These are phyloP conservation scores for Pleurotus salmoneostramineus DNA, from an alignment of 768 basidiomycete genomes.

Conservation along the genomic window DNA sequence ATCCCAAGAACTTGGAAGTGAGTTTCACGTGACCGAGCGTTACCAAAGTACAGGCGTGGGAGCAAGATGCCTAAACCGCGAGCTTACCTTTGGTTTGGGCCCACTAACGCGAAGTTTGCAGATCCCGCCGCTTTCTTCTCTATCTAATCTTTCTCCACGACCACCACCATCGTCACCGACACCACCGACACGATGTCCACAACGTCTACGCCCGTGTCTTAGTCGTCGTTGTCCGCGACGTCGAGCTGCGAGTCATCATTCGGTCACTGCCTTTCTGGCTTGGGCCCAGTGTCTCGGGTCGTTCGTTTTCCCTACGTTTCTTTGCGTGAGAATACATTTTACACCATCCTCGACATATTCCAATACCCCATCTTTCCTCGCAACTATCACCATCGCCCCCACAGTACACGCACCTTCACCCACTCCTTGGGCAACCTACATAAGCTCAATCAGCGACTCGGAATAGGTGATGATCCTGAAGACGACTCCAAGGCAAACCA, in stretches of 20 bases:
- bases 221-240: too few relatives aligned
- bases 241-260: constrained; percentile 2
- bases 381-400: constrained; percentile 8
- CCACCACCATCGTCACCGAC: too few relatives aligned
- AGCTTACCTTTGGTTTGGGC: constrained; percentile 1
- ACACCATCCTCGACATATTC: background rate
- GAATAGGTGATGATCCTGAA: constrained; percentile 59
- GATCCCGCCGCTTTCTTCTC: too few relatives aligned
- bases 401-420: background rate
- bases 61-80: background rate
- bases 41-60: constrained; percentile 5
- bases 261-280: constrained; percentile 15
- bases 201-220: too few relatives aligned
- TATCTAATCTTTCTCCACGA: too few relatives aligned
- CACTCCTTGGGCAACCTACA: too few relatives aligned
- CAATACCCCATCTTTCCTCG: background rate
- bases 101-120: too few relatives aligned
- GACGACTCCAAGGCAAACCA: constrained; percentile 42
- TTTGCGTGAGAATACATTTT: constrained; percentile 1
- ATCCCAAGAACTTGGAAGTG: constrained; percentile 5
- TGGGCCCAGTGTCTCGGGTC: constrained; percentile 40
- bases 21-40: background rate
- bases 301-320: constrained; percentile 7
- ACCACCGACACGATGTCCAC: too few relatives aligned
- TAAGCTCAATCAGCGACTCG: too few relatives aligned